A percentile compares a stretch with the other conserved stretches of the same genome.
Evolutionary conservation across 2,329 filamentous ascomycete genomes (phyloP).

Genomic region (Immersiporthe knoxdaviesiana): DNA sequence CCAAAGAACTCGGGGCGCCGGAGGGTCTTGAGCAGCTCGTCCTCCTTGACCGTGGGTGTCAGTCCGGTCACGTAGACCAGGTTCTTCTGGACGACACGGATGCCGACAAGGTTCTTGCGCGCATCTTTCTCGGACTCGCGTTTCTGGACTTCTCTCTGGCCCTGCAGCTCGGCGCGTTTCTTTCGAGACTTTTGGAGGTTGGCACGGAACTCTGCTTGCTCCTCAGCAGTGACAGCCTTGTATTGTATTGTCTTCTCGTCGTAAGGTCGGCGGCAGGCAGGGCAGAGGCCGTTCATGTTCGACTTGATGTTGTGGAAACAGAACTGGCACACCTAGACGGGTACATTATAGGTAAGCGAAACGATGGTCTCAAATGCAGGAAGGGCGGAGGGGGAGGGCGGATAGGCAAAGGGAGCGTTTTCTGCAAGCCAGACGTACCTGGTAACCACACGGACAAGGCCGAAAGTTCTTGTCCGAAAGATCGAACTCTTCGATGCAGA

Average conservation of each 20-base stretch:
- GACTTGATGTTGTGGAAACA: conserved; percentile 99
- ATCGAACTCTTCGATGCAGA: conserved; percentile 99
- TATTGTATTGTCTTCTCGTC: conserved; percentile 97
- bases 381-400: background rate
- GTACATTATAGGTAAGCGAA: conserved; percentile 28
- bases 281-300: conserved; percentile 95
- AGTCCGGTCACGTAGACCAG: conserved; percentile 97
- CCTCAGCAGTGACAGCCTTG: conserved; percentile 92
- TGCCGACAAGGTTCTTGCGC: conserved; percentile 92
- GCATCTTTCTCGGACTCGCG: conserved; percentile 94
- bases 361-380: conserved; percentile 26
- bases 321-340: conserved; percentile 89
- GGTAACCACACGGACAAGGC: conserved; percentile 96
- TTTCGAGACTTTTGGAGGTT: conserved; percentile 90
- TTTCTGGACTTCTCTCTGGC: conserved; percentile 94
- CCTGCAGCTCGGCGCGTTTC: conserved; percentile 78
- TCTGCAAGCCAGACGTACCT: conserved; percentile 72
- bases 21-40: conserved; percentile 87
- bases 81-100: conserved; percentile 97
- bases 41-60: conserved; percentile 88
- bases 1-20: conserved; percentile 94
- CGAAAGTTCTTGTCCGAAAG: conserved; percentile 96
- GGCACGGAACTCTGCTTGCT: conserved; percentile 78
- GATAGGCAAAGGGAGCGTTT: background rate
- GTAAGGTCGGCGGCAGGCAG: conserved; percentile 94